Conservation (phyloP, 75 land plant genomes). For the Selaginella moellendorffii region DNA sequence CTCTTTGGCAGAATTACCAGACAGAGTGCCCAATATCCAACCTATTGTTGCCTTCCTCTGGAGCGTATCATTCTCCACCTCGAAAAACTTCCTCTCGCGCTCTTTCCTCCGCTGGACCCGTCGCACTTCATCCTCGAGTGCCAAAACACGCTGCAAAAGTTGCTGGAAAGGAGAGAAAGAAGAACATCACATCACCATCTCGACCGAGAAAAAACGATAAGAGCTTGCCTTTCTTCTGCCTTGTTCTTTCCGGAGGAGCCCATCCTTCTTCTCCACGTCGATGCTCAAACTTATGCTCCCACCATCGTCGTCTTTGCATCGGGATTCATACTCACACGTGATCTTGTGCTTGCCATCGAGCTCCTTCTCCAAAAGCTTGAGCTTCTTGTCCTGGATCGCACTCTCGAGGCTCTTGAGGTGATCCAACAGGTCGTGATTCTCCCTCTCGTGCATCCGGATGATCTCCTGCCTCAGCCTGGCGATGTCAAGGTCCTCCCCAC, state of each 20-base stretch:
- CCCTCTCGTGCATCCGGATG: neutral
- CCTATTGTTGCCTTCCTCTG: neutral
- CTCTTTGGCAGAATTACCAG: neutral
- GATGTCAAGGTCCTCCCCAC: neutral
- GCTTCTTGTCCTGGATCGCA: neutral
- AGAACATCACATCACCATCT: too few species aligned
- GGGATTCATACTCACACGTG: neutral
- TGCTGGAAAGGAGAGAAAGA: neutral
- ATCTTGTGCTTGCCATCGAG: neutral
- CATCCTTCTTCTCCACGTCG: neutral
- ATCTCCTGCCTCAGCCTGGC: neutral
- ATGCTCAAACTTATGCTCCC: neutral
- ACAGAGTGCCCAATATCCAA: neutral
- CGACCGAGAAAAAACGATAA: too few species aligned
- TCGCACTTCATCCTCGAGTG: neutral
- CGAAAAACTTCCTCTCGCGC: neutral
- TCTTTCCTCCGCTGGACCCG: too few species aligned
- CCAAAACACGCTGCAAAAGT: neutral
- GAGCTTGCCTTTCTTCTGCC: neutral
- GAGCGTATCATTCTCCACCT: neutral
- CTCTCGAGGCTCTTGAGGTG: neutral
- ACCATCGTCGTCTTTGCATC: neutral
- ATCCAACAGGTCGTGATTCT: neutral
- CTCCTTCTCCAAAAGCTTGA: neutral
- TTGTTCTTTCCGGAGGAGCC: neutral